Conservation (phyloP, 2,329 filamentous ascomycete species). For the Colletotrichum orbiculare region DNA sequence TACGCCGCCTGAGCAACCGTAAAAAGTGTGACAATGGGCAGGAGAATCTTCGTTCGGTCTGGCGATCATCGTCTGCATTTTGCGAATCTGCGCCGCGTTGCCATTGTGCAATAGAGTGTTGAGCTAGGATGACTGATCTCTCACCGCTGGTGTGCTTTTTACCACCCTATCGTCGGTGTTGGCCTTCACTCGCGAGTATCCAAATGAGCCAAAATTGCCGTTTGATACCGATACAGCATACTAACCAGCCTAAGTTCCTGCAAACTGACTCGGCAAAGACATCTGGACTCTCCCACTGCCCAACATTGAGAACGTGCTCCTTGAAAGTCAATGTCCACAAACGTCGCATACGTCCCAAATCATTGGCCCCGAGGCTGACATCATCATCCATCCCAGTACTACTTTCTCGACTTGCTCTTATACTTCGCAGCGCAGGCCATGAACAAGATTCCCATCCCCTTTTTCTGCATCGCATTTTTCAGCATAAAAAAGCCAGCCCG, state of each 20-base stretch:
- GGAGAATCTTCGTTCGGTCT: constrained; percentile 36
- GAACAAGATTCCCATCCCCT: constrained; percentile 46
- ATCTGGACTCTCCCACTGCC: constrained; percentile 47
- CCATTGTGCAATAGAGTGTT: constrained; percentile 41
- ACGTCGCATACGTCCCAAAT: too few species aligned
- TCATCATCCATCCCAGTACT: constrained; percentile 34
- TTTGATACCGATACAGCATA: constrained; percentile 2
- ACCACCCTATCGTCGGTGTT: constrained; percentile 39
- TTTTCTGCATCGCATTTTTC: constrained; percentile 47
- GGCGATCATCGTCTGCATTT: constrained; percentile 43
- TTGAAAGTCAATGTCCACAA: constrained; percentile 35
- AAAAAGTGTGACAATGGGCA: constrained; percentile 1
- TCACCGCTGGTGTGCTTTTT: constrained; percentile 46
- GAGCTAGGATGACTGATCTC: constrained; percentile 50
- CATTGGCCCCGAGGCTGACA: not conserved
- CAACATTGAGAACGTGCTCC: constrained; percentile 43
- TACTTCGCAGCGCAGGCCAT: constrained; percentile 45
- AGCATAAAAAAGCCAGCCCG: constrained; percentile 25
- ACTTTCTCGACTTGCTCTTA: constrained; percentile 43
- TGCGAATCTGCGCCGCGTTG: constrained; percentile 43
- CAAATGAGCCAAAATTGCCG: not conserved
- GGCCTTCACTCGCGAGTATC: constrained; percentile 1
- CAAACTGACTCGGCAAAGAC: constrained; percentile 48
- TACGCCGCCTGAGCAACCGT: constrained; percentile 9
- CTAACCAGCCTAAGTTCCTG: constrained; percentile 42